Base-by-base conservation (phyloP, 1,284 basidiomycete genomes). In the Irpex sp. region DNA sequence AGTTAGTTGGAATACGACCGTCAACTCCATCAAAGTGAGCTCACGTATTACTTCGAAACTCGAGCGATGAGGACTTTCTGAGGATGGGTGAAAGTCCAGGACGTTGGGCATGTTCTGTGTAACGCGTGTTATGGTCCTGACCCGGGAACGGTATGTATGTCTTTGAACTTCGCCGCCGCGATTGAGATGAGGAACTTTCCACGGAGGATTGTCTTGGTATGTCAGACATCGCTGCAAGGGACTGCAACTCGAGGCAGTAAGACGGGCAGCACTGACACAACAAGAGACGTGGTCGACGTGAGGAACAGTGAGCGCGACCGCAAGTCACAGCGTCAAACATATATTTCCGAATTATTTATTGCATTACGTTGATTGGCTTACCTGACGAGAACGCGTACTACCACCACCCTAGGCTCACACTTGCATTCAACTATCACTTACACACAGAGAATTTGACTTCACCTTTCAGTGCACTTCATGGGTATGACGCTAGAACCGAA, bases 401-500 rank as follows among this genome's bases (percentile, higher is more conserved):
- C 49, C 5, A 21, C 49, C 49, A 51, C 49, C n/a, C 17, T n/a
- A 21, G 19, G 7, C 15, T 51, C 49, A 17, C 11, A 8, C 17
- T 21, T 13, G 17, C 49, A 13, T n/a, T 51, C 49, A 19, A 21
- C 19, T n/a, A 51, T 19, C 17, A 44, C 11, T 15, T 44, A 9
- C n/a, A 15, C 48, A 17, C 7, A 2, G 17, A 51, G n/a, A 51
- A 3, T 21, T 11, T 51, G 49, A 17, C 19, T n/a, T 9, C 26
- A 59, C 60, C 60, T 21, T 19, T 17, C 19, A 56, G 2, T 26
- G 17, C 31, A 56, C 54, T 56, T 52, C 57, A 84, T 85, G 81
- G 81, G 80, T 58, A 79, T 80, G 68, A 78, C 75, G 64, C 76
- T 82, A 36, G 79, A 83, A 26, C 76, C 79, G 36, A 71, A 78